Base-by-base conservation (phyloP, 805 yeast species). In the Metschnikowia shivogae region DNA sequence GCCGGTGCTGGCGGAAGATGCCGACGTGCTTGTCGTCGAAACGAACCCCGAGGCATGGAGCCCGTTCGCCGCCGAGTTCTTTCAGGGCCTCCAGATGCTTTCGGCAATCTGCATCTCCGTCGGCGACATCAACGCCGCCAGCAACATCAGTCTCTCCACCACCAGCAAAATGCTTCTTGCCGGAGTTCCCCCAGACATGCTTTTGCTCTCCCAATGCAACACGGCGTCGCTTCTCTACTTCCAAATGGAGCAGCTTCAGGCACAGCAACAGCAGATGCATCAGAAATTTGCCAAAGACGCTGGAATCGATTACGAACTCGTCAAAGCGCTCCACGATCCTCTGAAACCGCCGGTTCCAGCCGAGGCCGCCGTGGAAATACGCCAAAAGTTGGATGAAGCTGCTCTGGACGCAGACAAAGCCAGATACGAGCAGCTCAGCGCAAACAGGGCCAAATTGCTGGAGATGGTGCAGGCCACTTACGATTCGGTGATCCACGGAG, bases 161-260 rank as follows among this genome's bases (percentile, higher is more conserved):
- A 81, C 84, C 8, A 80, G 79, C 56, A 76, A 86, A 74, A 86
- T 85, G 93, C 65, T 82, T n/a, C 64, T 78, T 53, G 85, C 89
- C 0, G 86, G 83, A 35, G 78, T 79, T 54, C 78, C 80, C 12
- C 78, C 85, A 0, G 81, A 81, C 22, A 85, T 83, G 55, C 69
- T 83, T 32, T 59, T 86, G 30, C 65, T 83, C 54, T 75, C 86
- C 0, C 84, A 81, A 54, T 83, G 84, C 42, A 85, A 86, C 57
- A 63, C 83, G 32, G 93, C 88, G 0, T 78, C 90, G 7, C 67
- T 86, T 36, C 68, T 80, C 49, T 86, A 82, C 58, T 62, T 86
- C 52, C 83, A 80, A 57, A 81, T 86, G 1, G 89, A 82, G 59
- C 76, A 76, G 50, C 72, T 72, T 43, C 87, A 83, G 60, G 70